These are phyloP conservation scores for Cladosporium sphaerospermum DNA, from an alignment of 2,329 filamentous ascomycete species.

Conservation along the genomic window DNA sequence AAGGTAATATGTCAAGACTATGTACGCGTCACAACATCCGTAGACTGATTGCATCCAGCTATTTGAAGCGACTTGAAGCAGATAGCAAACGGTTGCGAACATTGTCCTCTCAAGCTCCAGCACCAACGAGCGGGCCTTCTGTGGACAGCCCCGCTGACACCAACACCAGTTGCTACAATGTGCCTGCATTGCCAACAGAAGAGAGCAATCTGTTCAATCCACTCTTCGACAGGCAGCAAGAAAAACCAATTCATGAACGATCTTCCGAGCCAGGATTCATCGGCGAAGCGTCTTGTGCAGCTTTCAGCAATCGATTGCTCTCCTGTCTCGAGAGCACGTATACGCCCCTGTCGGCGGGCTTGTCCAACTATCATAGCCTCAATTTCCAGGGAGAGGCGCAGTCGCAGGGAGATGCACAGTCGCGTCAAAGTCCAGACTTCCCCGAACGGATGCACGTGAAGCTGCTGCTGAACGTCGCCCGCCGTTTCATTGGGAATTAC, in stretches of 20 bases:
- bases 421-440: constrained; percentile 15
- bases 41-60: constrained; percentile 2
- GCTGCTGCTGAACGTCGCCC: constrained; percentile 20
- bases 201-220: constrained; percentile 21
- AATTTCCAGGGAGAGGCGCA: constrained; percentile 14
- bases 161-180: constrained; percentile 6
- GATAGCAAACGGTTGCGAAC: constrained; percentile 14
- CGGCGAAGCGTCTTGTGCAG: constrained; percentile 22
- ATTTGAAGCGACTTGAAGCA: constrained; percentile 20
- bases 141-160: neutral
- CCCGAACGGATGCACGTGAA: constrained; percentile 22
- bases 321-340: constrained; percentile 18
- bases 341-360: constrained; percentile 10
- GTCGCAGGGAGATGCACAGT: neutral
- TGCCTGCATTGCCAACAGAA: constrained; percentile 4
- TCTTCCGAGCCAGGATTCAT: constrained; percentile 19
- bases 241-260: constrained; percentile 12
- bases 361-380: constrained; percentile 18
- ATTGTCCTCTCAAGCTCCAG: constrained; percentile 13
- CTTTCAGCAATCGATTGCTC: constrained; percentile 21
- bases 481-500: constrained; percentile 31
- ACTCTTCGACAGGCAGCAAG: constrained; percentile 20
- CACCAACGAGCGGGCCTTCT: neutral
- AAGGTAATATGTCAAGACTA: constrained; percentile 9
- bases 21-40: neutral